Conservation (phyloP, 257 asterid species). For the Nicotiana knightiana region DNA sequence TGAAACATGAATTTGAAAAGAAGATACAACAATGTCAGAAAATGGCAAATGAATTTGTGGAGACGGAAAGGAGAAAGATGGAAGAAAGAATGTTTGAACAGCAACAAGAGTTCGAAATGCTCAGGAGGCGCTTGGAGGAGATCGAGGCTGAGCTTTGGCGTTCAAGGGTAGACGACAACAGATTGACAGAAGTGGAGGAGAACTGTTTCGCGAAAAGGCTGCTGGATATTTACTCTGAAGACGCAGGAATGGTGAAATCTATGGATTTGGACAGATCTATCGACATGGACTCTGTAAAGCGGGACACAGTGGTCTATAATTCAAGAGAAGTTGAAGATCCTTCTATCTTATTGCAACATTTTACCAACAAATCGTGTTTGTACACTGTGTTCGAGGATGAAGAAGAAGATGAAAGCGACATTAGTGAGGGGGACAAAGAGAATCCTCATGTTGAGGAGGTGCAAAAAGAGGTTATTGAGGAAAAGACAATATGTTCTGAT, state of each 20-base stretch:
- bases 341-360: slow-evolving; percentile 17
- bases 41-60: slow-evolving; percentile 51
- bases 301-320: slow-evolving; percentile 19
- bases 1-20: slow-evolving; percentile 54
- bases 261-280: slow-evolving; percentile 82
- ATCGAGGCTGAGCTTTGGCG: slow-evolving; percentile 50
- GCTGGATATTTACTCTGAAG: slow-evolving; percentile 52
- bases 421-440: slow-evolving; percentile 43
- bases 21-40: slow-evolving; percentile 56
- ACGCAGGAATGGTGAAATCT: slow-evolving; percentile 88
- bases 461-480: slow-evolving; percentile 76
- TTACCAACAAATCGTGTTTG: slow-evolving; percentile 41
- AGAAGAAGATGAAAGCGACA: slow-evolving; percentile 44
- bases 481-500: slow-evolving; percentile 36
- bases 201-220: slow-evolving; percentile 53
- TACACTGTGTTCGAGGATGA: slow-evolving; percentile 81
- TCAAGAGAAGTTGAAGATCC: slow-evolving; percentile 29
- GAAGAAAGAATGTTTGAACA: slow-evolving; percentile 53
- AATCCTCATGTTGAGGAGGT: slow-evolving; percentile 54
- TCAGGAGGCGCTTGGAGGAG: slow-evolving; percentile 67
- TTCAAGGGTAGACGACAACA: slow-evolving; percentile 38
- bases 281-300: slow-evolving; percentile 53
- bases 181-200: slow-evolving; percentile 49
- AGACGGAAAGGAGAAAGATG: slow-evolving; percentile 74
- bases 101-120: slow-evolving; percentile 64